Evolutionary conservation across 176 grass and related monocot genomes (phyloP).

Genomic region (Carex pumila): DNA sequence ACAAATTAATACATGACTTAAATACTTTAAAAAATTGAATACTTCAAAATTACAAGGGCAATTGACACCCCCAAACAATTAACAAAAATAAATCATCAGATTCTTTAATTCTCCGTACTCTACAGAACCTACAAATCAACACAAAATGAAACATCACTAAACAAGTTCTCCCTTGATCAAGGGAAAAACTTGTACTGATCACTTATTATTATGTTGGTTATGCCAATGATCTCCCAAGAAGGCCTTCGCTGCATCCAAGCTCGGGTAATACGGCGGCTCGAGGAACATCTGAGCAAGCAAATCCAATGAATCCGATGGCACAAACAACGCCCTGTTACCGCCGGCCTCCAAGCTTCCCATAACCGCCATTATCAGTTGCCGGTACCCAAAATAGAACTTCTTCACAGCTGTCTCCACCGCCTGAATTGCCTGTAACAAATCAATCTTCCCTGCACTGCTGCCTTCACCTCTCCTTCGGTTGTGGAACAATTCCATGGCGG

Average conservation of each 20-base stretch:
- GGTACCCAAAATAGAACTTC: slow-evolving; percentile 84
- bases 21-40: neutral
- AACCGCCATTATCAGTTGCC: slow-evolving; percentile 53
- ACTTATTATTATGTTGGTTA: slow-evolving; percentile 7
- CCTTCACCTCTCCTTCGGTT: slow-evolving; percentile 51
- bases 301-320: slow-evolving; percentile 56
- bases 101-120: neutral
- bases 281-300: slow-evolving; percentile 71
- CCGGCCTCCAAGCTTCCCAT: slow-evolving; percentile 62
- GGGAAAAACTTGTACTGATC: neutral
- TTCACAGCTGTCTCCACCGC: slow-evolving; percentile 62
- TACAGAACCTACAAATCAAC: slow-evolving; percentile 12
- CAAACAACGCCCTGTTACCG: slow-evolving; percentile 47
- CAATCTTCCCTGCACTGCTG: slow-evolving; percentile 49
- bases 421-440: slow-evolving; percentile 70
- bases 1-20: neutral
- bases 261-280: slow-evolving; percentile 86
- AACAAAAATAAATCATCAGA: neutral
- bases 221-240: slow-evolving; percentile 90
- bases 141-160: neutral
- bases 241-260: slow-evolving; percentile 88
- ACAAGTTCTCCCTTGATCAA: neutral
- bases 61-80: neutral
- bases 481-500: slow-evolving; percentile 83
- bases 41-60: slow-evolving; percentile 13